Evolutionary conservation across 345 rosid species (phyloP).

Genomic region (Citrus sp.): DNA sequence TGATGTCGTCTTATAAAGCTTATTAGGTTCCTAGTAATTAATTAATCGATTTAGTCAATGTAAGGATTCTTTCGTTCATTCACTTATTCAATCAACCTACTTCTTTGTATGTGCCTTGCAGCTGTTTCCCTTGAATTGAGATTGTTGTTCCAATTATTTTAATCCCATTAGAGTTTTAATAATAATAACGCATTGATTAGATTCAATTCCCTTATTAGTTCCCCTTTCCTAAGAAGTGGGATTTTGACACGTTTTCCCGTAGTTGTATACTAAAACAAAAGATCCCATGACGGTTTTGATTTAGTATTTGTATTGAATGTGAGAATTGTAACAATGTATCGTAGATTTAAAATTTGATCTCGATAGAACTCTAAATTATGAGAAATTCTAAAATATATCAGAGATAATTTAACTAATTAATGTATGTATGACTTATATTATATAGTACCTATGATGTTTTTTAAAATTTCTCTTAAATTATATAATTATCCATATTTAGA

Average conservation of each 20-base stretch:
- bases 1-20: neutral
- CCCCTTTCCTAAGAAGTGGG: neutral
- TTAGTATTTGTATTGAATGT: no score
- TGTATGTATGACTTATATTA: no score
- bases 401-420: no score
- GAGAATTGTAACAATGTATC: no score
- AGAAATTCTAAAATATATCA: no score
- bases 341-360: rapidly evolving
- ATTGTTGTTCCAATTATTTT: neutral
- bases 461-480: no score
- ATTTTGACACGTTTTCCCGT: neutral
- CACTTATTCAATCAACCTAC: neutral
- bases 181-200: neutral
- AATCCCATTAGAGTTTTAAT: neutral
- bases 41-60: neutral
- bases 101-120: neutral
- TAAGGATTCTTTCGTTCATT: neutral
- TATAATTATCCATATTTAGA: no score
- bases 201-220: neutral
- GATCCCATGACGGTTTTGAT: neutral
- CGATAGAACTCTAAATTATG: no score
- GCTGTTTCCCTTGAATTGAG: neutral
- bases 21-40: neutral
- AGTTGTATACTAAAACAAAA: neutral
- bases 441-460: no score